phyloP scores from a whole-genome alignment of 306 rosid species.

The Oemleria cerasiformis region DNA sequence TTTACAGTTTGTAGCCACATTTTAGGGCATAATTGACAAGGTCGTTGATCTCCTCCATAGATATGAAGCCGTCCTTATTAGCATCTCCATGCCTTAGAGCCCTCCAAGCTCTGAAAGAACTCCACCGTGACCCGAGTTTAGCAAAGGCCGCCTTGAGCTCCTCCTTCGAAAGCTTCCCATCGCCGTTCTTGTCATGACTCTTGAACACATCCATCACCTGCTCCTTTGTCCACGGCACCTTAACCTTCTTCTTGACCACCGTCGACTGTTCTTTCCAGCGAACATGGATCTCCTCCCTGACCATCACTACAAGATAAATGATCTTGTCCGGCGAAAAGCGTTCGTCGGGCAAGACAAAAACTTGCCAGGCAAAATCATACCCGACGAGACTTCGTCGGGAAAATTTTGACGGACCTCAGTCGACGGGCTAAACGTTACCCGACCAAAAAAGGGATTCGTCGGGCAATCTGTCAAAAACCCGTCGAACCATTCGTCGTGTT shows the following conservation, averaged over 20 bases:
- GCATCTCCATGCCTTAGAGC: slow-evolving; percentile 7
- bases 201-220: slow-evolving; percentile 17
- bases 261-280: neutral
- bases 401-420: too few species aligned
- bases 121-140: neutral
- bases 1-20: neutral
- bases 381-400: too few species aligned
- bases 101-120: slow-evolving; percentile 7
- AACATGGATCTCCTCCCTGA: neutral
- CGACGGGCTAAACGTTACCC: too few species aligned
- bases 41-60: neutral
- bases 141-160: slow-evolving; percentile 29
- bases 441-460: too few species aligned
- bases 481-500: too few species aligned
- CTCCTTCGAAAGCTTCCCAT: slow-evolving; percentile 20
- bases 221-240: neutral
- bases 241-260: neutral
- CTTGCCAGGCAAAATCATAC: too few species aligned
- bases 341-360: too few species aligned
- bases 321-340: too few species aligned
- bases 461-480: too few species aligned
- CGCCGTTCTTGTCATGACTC: slow-evolving; percentile 19
- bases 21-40: slow-evolving; percentile 17
- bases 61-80: slow-evolving; percentile 24
- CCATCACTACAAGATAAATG: too few species aligned